Percentiles rank a stretch among this genome's conserved stretches.
These are phyloP conservation scores for Pythium aphanidermatum DNA, from an alignment of 352 stramenopile species.

Conservation along the genomic window DNA sequence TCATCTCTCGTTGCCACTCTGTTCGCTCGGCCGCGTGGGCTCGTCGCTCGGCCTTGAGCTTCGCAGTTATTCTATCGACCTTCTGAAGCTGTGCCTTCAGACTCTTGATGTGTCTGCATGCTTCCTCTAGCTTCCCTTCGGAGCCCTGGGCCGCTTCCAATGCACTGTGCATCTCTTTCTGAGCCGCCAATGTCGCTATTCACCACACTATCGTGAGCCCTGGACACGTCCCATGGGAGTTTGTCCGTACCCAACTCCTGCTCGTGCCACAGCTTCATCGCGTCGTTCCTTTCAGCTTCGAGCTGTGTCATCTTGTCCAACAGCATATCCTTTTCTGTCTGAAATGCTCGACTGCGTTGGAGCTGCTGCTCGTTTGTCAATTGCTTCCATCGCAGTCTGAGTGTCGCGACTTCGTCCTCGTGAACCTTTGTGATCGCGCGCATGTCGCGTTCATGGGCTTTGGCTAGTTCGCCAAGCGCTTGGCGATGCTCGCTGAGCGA, in stretches of 20 bases:
- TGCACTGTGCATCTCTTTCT: slow-evolving; percentile 3
- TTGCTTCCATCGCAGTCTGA: slow-evolving; percentile 22
- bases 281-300: slow-evolving; percentile 30
- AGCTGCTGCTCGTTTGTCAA: slow-evolving; percentile 19
- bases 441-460: slow-evolving; percentile 21
- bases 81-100: slow-evolving; percentile 27
- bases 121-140: slow-evolving; percentile 25
- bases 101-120: slow-evolving; percentile 36
- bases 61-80: slow-evolving; percentile 17
- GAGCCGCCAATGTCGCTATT: not conserved
- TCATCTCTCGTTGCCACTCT: slow-evolving; percentile 16
- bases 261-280: slow-evolving; percentile 21
- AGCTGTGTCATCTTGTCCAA: slow-evolving; percentile 31
- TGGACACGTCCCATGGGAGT: no score
- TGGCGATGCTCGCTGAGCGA: slow-evolving; percentile 51
- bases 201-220: no score
- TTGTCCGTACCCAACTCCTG: no score
- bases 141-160: slow-evolving; percentile 8
- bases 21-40: slow-evolving; percentile 12
- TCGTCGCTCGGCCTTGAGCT: slow-evolving; percentile 12
- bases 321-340: slow-evolving; percentile 22
- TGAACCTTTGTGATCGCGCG: slow-evolving; percentile 19
- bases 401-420: slow-evolving; percentile 19
- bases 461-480: slow-evolving; percentile 19
- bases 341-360: slow-evolving; percentile 13